phyloP scores from a whole-genome alignment of 805 yeast genomes.

The Yamadazyma takamatsuzukensis region DNA sequence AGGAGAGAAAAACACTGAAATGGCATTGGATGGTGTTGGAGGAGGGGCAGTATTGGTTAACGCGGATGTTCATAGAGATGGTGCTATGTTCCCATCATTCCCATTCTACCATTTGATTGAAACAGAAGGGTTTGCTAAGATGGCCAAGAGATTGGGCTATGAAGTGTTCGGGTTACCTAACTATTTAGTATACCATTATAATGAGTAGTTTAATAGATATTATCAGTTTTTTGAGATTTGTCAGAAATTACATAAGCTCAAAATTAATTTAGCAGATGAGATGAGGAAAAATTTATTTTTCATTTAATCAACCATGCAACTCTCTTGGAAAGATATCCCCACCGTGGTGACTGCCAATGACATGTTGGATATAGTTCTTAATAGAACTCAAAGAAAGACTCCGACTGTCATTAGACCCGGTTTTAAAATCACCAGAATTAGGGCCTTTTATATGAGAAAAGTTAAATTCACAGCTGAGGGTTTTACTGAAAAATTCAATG shows the following conservation, averaged over 20 bases:
- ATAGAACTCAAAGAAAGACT: constrained; percentile 97
- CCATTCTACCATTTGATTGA: constrained; percentile 96
- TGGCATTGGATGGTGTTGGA: constrained; percentile 95
- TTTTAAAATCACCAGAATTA: constrained; percentile 90
- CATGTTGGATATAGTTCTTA: constrained; percentile 91
- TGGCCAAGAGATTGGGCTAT: constrained; percentile 94
- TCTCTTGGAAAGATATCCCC: constrained; percentile 98
- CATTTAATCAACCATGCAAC: constrained; percentile 60
- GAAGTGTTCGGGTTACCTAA: constrained; percentile 91
- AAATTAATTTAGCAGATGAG: constrained; percentile 7
- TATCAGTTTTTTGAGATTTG: neutral
- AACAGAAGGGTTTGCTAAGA: constrained; percentile 97
- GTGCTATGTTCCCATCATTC: constrained; percentile 99
- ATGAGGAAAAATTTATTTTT: constrained; percentile 9
- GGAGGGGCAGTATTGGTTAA: constrained; percentile 95
- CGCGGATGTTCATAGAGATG: constrained; percentile 98
- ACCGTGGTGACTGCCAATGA: constrained; percentile 91
- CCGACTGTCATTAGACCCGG: constrained; percentile 99
- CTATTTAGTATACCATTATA: constrained; percentile 86
- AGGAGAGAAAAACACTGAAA: constrained; percentile 61
- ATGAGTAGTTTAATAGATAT: constrained; percentile 48
- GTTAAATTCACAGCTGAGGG: constrained; percentile 97
- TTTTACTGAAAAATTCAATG: constrained; percentile 86
- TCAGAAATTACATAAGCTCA: neutral
- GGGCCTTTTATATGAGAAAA: constrained; percentile 97